phyloP scores from a whole-genome alignment of 345 rosid species.

The Firmiana major region DNA sequence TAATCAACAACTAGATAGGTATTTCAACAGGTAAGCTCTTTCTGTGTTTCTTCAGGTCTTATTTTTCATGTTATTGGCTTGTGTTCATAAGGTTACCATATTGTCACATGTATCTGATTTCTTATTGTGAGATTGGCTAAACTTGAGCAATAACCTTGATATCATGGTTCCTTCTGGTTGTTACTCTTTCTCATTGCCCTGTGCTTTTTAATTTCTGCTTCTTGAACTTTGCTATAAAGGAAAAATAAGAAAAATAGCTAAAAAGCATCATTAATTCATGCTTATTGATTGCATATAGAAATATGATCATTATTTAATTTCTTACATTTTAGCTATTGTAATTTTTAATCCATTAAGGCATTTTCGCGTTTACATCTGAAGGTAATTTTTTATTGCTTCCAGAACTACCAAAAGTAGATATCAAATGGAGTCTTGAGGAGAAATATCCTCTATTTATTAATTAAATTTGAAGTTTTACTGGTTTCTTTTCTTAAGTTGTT shows the following conservation, averaged over 20 bases:
- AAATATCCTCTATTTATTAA: not conserved
- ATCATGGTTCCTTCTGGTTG: not conserved
- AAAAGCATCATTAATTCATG: not conserved
- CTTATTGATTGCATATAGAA: not conserved
- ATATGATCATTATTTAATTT: not conserved
- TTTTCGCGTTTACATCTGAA: not conserved
- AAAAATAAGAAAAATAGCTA: not conserved
- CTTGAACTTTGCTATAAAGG: not conserved
- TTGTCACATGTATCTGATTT: not conserved
- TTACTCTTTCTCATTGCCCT: not conserved
- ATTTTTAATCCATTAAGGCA: not conserved
- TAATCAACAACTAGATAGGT: slow-evolving; percentile 77
- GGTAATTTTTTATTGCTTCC: not conserved
- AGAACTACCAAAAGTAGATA: not conserved
- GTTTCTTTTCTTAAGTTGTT: too few relatives aligned
- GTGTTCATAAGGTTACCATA: not conserved
- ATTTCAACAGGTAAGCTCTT: slow-evolving; percentile 52
- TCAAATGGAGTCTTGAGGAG: not conserved
- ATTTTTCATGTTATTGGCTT: not conserved
- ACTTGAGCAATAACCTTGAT: not conserved
- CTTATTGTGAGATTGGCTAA: not conserved
- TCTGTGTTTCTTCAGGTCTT: not conserved
- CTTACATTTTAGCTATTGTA: not conserved
- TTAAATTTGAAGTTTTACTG: not conserved
- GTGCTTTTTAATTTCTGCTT: not conserved